These are phyloP conservation scores for Chrysoporthe puriensis DNA, from an alignment of 2,329 filamentous ascomycete species.

Conservation along the genomic window DNA sequence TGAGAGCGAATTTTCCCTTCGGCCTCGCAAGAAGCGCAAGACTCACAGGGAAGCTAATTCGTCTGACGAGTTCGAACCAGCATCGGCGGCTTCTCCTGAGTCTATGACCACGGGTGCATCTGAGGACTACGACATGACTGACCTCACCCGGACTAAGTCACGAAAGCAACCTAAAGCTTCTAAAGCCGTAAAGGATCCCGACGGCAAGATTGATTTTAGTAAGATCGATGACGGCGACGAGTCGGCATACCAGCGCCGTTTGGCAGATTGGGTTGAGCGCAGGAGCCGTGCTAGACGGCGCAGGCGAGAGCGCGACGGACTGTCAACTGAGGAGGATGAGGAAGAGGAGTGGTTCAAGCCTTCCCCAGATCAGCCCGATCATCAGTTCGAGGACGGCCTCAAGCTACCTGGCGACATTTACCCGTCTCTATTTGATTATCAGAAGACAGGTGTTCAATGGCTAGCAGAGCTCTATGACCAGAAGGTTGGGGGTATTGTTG, in stretches of 20 bases:
- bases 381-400: conserved; percentile 73
- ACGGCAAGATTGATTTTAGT: conserved; percentile 52
- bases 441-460: conserved; percentile 97
- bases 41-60: conserved; percentile 42
- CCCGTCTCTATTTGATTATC: conserved; percentile 91
- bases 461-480: conserved; percentile 89
- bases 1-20: conserved; percentile 60
- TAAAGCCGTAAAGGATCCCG: conserved; percentile 40
- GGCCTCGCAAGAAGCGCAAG: conserved; percentile 61
- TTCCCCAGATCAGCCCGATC: conserved; percentile 80
- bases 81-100: conserved; percentile 30
- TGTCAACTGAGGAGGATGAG: conserved; percentile 42
- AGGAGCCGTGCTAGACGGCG: conserved; percentile 46
- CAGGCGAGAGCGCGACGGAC: conserved; percentile 38
- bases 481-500: conserved; percentile 89
- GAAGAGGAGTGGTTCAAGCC: conserved; percentile 79
- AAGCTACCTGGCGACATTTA: conserved; percentile 90
- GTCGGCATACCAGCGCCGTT: conserved; percentile 72
- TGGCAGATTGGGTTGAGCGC: conserved; percentile 73
- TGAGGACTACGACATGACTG: conserved; percentile 45
- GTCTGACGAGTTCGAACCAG: conserved; percentile 51
- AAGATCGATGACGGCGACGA: conserved; percentile 89
- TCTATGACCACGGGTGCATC: conserved; percentile 38
- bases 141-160: conserved; percentile 39
- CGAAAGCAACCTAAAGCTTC: conserved; percentile 29